Conservation (phyloP, 139 green algal genomes). For the Chlamydomonas sp. region DNA sequence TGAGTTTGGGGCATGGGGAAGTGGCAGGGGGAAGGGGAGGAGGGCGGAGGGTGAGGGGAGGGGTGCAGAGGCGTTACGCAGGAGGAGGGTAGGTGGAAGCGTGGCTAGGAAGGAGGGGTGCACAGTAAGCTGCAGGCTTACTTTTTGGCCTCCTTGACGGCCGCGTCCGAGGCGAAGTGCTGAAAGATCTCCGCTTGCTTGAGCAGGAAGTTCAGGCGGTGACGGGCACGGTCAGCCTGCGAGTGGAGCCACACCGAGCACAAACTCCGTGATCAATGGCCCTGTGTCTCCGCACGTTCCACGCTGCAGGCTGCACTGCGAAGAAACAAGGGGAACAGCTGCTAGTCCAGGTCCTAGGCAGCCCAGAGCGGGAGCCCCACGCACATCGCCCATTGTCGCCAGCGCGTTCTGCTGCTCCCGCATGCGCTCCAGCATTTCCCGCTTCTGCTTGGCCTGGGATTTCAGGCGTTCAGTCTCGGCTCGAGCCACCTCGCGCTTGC, state of each 20-base stretch:
- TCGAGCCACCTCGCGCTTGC: conserved; percentile 68
- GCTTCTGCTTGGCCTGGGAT: conserved; percentile 81
- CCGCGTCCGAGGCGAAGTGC: conserved; percentile 85
- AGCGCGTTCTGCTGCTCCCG: conserved; percentile 79
- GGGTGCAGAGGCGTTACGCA: no score
- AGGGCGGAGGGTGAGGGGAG: no score
- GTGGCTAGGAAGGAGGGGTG: no score
- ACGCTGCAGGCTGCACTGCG: no score
- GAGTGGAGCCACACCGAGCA: no score
- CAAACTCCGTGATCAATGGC: no score
- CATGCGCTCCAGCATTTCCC: conserved; percentile 87
- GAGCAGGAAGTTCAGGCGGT: conserved; percentile 93
- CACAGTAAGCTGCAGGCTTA: neutral
- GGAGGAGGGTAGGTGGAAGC: no score
- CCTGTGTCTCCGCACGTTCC: no score
- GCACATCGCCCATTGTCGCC: conserved; percentile 72
- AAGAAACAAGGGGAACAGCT: neutral
- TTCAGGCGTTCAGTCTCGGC: conserved; percentile 87
- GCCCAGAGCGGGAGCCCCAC: conserved; percentile 8
- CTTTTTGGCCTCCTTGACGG: conserved; percentile 69
- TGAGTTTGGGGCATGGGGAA: no score
- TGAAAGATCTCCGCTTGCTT: conserved; percentile 98
- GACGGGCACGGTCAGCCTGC: conserved; percentile 79
- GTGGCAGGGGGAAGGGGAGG: no score
- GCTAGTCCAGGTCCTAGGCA: neutral